phyloP scores from a whole-genome alignment of 768 basidiomycete species.

The Cubamyces sp. region DNA sequence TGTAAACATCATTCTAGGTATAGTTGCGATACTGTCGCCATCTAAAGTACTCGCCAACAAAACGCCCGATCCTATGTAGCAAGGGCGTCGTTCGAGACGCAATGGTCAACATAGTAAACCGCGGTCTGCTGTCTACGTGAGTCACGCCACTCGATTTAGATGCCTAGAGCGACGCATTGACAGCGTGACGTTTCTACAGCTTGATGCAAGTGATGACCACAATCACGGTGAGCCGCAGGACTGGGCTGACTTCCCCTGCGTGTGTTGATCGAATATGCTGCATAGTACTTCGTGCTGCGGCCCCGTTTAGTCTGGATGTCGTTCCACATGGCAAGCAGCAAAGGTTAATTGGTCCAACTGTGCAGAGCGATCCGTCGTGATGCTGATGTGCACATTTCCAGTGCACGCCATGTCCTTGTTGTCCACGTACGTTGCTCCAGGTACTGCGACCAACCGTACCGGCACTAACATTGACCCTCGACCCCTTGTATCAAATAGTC shows the following conservation, averaged over 20 bases:
- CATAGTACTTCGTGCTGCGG: slow-evolving; percentile 17
- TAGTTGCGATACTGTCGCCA: neutral
- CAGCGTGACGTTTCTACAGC: neutral
- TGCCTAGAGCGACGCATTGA: neutral
- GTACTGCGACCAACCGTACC: too few species aligned
- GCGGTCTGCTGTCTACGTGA: slow-evolving; percentile 16
- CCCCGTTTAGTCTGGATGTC: slow-evolving; percentile 17
- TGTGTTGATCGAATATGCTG: neutral
- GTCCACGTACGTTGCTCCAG: slow-evolving; percentile 4
- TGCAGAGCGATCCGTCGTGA: neutral
- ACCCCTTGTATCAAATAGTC: neutral
- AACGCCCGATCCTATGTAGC: neutral
- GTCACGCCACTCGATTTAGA: neutral
- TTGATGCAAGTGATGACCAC: slow-evolving; percentile 16
- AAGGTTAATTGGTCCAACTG: slow-evolving; percentile 3
- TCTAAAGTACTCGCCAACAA: neutral
- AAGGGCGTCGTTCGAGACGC: neutral
- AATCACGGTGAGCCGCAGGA: slow-evolving; percentile 7
- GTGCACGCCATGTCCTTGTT: slow-evolving; percentile 17
- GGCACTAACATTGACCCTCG: neutral
- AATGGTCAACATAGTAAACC: slow-evolving; percentile 12
- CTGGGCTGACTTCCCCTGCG: neutral
- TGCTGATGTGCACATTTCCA: neutral
- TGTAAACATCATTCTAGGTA: slow-evolving; percentile 6
- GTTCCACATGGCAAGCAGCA: slow-evolving; percentile 21